Evolutionary conservation across 148 eudicot species (phyloP).

Genomic region (Nepenthes gracilis): DNA sequence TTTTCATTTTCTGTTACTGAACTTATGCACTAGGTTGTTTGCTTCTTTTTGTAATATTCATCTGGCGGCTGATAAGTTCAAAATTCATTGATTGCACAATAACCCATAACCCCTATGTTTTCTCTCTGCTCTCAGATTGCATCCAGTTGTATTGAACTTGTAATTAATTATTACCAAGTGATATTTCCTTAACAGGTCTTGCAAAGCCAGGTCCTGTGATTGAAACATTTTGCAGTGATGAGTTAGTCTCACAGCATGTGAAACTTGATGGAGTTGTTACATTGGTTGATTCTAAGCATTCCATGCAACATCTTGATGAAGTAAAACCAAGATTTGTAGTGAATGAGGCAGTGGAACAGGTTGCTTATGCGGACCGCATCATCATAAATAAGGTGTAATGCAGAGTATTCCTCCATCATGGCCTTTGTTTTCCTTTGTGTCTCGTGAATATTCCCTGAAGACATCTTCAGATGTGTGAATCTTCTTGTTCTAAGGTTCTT

Average conservation of each 20-base stretch:
- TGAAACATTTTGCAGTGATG: conserved; percentile 89
- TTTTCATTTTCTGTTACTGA: too few species aligned
- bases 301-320: conserved; percentile 67
- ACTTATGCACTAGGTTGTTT: too few species aligned
- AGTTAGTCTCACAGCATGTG: conserved; percentile 61
- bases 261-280: conserved; percentile 97
- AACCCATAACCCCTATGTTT: too few species aligned
- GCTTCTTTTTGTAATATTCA: too few species aligned
- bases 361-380: conserved; percentile 93
- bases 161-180: neutral
- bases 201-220: conserved; percentile 98
- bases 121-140: too few species aligned
- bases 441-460: neutral
- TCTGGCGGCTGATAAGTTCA: too few species aligned
- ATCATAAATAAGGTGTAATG: conserved; percentile 70
- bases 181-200: conserved; percentile 52
- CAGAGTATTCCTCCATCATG: neutral
- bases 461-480: neutral
- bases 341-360: conserved; percentile 94
- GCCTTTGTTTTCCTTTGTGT: conserved; percentile 1
- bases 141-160: too few species aligned
- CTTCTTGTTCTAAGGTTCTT: neutral
- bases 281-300: conserved; percentile 83
- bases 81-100: too few species aligned
- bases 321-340: conserved; percentile 90